Evolutionary conservation across 2,329 filamentous ascomycete genomes (phyloP).

Genomic region (Aspergillus candidus): DNA sequence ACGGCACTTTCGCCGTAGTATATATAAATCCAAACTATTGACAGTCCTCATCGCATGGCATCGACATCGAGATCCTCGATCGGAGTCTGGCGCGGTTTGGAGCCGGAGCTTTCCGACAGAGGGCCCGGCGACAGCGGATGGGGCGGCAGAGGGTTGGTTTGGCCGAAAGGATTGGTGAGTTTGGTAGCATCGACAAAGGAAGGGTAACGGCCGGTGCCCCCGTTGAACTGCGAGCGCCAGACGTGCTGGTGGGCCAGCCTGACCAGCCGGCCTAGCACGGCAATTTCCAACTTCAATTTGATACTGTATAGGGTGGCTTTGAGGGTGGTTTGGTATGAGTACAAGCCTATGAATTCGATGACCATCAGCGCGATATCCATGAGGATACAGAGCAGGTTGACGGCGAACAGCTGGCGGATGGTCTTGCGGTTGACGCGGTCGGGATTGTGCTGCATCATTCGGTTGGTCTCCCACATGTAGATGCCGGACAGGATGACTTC

Average conservation of each 20-base stretch:
- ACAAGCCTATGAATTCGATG: conserved; percentile 36
- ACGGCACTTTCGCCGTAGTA: no score
- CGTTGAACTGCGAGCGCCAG: no score
- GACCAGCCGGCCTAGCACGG: conserved; percentile 45
- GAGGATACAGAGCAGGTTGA: conserved; percentile 43
- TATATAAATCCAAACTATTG: no score
- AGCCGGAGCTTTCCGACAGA: no score
- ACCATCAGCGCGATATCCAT: conserved; percentile 42
- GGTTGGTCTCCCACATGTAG: conserved; percentile 48
- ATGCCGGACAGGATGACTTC: conserved; percentile 42
- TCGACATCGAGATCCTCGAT: no score
- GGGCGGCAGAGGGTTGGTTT: no score
- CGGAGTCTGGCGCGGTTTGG: no score
- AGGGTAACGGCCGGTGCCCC: no score
- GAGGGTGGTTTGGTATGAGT: conserved; percentile 34
- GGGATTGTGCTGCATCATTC: conserved; percentile 23
- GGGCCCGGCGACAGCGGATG: no score
- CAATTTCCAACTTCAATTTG: conserved; percentile 49
- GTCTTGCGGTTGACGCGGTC: conserved; percentile 22
- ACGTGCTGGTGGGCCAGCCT: conserved; percentile 20
- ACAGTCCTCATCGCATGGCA: no score
- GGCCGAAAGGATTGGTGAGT: no score
- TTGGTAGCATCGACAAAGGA: no score
- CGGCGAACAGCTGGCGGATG: conserved; percentile 51
- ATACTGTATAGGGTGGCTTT: conserved; percentile 31